Evolutionary conservation across 192 early-diverging fungal species (phyloP).

Genomic region (Backusella sp.): DNA sequence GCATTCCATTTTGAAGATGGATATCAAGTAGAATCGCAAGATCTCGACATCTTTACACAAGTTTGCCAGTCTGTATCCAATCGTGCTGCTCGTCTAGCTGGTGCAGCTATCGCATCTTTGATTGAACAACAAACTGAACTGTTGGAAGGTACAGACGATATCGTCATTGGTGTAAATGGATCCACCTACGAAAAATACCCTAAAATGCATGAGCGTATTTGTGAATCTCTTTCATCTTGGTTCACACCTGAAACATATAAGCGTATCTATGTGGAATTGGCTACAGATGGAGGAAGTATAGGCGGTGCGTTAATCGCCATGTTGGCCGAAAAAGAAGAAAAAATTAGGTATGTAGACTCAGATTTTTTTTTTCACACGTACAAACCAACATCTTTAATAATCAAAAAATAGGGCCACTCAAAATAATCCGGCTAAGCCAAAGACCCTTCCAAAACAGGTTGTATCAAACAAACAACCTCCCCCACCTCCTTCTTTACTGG

Average conservation of each 20-base stretch:
- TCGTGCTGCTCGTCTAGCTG: constrained; percentile 81
- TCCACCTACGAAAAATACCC: constrained; percentile 90
- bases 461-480: background rate
- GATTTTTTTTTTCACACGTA: background rate
- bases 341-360: background rate
- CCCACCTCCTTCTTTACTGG: constrained; percentile 8
- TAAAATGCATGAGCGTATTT: constrained; percentile 76
- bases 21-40: constrained; percentile 54
- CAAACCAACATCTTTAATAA: background rate
- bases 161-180: constrained; percentile 90
- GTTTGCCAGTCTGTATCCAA: constrained; percentile 74
- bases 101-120: constrained; percentile 60
- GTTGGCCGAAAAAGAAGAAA: constrained; percentile 31
- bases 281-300: constrained; percentile 77
- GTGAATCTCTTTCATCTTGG: constrained; percentile 67
- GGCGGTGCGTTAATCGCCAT: constrained; percentile 75
- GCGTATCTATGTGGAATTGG: constrained; percentile 62
- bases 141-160: constrained; percentile 33
- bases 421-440: background rate
- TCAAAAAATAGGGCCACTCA: background rate
- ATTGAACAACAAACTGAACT: constrained; percentile 36
- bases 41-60: constrained; percentile 64
- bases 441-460: background rate
- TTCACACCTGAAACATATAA: constrained; percentile 71
- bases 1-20: constrained; percentile 14